Evolutionary conservation across 441 rosid species (phyloP), one percentile per base, ranked within the genome.

Genomic region (Pelargonium myrrhifolium): DNA sequence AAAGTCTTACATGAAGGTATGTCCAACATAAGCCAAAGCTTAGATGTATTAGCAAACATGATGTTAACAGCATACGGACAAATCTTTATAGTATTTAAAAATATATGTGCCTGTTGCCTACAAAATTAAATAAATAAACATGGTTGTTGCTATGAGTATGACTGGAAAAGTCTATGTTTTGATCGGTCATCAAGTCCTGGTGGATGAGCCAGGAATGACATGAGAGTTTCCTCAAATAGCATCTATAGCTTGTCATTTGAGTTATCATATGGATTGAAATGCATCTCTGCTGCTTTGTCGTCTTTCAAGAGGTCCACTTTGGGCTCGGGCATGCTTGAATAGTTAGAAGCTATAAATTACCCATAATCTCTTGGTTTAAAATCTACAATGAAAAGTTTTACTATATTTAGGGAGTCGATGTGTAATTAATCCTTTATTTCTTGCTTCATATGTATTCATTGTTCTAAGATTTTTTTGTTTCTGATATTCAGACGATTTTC

Each of bases 1-100:
- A 20, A 79, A 75, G 75, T 81, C 89, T 20, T 86, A 84, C 81
- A 84, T 84, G 90, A 78, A 83, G 87, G 93, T 87, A 81, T 7
- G 67, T 35, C 15, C 28, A 40, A 14, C 35, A 1, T 28, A 42
- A 42, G 42, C 61, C 7, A 14, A 40, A 21, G 14, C 43, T 24
- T 18, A 24, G 67, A 35, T 24, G 37, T 69, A 21, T 69, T 28
- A 63, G n/a, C 31, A 43, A 1, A 37, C 14, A 73, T 65, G 45
- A 9, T 64, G 8, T 45, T 21, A 4, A 35, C 22, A 22, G 37
- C 37, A 64, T 42, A 10, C 70, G 37, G 70, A 65, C 28, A 56
- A 14, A 5, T n/a, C 58, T 53, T 12, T 45, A 15, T 45, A n/a
- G 15, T 45, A 9, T 45, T 45, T 45, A 15, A 45, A 45, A 12